These are phyloP conservation scores for Magnolia sinica DNA, from an alignment of 164 flowering plant genomes.

Conservation along the genomic window DNA sequence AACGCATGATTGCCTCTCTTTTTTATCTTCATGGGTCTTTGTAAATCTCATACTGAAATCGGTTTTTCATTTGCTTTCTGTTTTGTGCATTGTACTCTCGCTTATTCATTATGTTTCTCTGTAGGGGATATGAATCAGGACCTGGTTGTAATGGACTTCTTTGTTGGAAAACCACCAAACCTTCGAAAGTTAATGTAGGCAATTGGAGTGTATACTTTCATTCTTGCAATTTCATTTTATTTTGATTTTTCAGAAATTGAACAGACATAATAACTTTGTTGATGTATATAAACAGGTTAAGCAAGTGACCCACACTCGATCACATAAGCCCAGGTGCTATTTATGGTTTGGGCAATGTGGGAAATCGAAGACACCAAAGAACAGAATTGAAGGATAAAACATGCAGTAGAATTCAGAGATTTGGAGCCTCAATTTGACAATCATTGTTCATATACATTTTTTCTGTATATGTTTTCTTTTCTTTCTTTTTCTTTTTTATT, in stretches of 20 bases:
- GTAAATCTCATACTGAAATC: not conserved
- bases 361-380: constrained; percentile 6
- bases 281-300: not conserved
- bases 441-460: not conserved
- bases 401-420: not conserved
- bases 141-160: constrained; percentile 16
- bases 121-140: constrained; percentile 15
- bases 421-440: not conserved
- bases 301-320: not conserved
- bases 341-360: constrained; percentile 10
- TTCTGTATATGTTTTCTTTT: not conserved
- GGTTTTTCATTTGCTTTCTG: not conserved
- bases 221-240: not conserved
- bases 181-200: constrained; percentile 4
- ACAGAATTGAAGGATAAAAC: not conserved
- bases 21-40: not conserved
- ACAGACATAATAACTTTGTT: not conserved
- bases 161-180: constrained; percentile 16
- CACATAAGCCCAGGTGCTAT: not conserved
- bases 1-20: no score
- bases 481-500: not conserved
- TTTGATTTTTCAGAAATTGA: not conserved
- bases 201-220: not conserved
- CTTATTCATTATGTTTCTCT: not conserved
- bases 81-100: not conserved